Conservation (phyloP, 805 yeast species). For the Vanderwaltozyma polyspora region DNA sequence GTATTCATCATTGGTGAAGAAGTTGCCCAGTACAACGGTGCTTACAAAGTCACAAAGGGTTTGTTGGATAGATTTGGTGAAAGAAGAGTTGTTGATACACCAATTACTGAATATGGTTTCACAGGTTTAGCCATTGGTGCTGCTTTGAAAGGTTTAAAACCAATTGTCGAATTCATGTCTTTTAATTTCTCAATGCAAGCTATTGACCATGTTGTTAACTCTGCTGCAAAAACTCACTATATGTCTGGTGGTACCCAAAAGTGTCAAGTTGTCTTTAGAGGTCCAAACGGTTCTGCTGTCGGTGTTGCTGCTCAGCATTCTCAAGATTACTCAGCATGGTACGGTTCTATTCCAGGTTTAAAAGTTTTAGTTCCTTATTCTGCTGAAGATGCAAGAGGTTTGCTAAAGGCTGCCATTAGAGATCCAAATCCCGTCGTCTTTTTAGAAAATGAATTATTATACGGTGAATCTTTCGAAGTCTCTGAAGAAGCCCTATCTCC, state of each 20-base stretch:
- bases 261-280: constrained; percentile 95
- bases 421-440: constrained; percentile 97
- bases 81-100: constrained; percentile 87
- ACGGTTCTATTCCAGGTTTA: constrained; percentile 95
- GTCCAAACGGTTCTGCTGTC: constrained; percentile 99
- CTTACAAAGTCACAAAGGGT: constrained; percentile 94
- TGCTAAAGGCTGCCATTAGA: constrained; percentile 90
- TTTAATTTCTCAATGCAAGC: constrained; percentile 99
- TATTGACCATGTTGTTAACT: constrained; percentile 94
- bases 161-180: constrained; percentile 97
- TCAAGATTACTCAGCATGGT: constrained; percentile 96
- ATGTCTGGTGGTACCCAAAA: constrained; percentile 99
- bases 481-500: constrained; percentile 80
- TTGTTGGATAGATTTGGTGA: constrained; percentile 91
- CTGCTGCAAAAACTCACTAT: constrained; percentile 97
- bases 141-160: constrained; percentile 91
- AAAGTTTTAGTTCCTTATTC: constrained; percentile 93
- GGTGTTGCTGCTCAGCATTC: constrained; percentile 99
- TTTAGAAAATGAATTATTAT: constrained; percentile 89
- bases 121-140: constrained; percentile 93
- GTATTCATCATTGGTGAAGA: constrained; percentile 98
- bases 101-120: constrained; percentile 99
- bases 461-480: constrained; percentile 84
- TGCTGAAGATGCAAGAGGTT: constrained; percentile 92
- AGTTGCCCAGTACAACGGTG: constrained; percentile 98